Percentiles rank a stretch among this genome's conserved stretches.
Conservation (phyloP, 2,329 filamentous ascomycete genomes). For the Fusarium secorum region DNA sequence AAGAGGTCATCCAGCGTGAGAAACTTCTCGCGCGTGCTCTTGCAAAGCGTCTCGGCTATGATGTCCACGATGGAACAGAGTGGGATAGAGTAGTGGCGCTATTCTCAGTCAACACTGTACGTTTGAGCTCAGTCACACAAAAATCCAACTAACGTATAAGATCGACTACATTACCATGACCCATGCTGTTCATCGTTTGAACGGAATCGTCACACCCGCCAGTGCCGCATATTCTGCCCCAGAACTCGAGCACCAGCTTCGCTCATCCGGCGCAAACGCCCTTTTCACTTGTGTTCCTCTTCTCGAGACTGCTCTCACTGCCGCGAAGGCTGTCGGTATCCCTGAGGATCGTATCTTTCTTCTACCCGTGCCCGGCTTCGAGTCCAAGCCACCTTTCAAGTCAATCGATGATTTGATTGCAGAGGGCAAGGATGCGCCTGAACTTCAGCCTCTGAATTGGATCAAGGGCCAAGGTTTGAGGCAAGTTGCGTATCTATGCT, state of each 20-base stretch:
- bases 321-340: conserved; percentile 69
- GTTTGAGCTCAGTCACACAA: conserved; percentile 31
- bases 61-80: conserved; percentile 73
- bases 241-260: conserved; percentile 77
- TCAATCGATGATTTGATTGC: conserved; percentile 72
- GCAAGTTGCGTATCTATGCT: conserved; percentile 79
- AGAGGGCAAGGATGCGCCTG: conserved; percentile 63
- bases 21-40: conserved; percentile 74
- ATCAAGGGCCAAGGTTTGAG: conserved; percentile 69
- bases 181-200: conserved; percentile 77
- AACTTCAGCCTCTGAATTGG: conserved; percentile 66
- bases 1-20: conserved; percentile 70
- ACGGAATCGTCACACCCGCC: conserved; percentile 77
- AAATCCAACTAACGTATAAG: conserved; percentile 47
- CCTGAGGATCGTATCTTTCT: conserved; percentile 72
- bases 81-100: conserved; percentile 83
- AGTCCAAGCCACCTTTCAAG: conserved; percentile 62
- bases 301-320: conserved; percentile 69
- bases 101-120: conserved; percentile 82
- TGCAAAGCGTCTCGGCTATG: conserved; percentile 74
- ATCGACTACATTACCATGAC: conserved; percentile 78
- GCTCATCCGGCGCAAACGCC: conserved; percentile 71
- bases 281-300: conserved; percentile 77
- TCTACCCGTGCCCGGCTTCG: conserved; percentile 69
- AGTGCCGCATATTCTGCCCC: conserved; percentile 76